These are phyloP conservation scores for Aphanocladium album DNA, from an alignment of 2,329 filamentous ascomycete genomes.

Conservation along the genomic window DNA sequence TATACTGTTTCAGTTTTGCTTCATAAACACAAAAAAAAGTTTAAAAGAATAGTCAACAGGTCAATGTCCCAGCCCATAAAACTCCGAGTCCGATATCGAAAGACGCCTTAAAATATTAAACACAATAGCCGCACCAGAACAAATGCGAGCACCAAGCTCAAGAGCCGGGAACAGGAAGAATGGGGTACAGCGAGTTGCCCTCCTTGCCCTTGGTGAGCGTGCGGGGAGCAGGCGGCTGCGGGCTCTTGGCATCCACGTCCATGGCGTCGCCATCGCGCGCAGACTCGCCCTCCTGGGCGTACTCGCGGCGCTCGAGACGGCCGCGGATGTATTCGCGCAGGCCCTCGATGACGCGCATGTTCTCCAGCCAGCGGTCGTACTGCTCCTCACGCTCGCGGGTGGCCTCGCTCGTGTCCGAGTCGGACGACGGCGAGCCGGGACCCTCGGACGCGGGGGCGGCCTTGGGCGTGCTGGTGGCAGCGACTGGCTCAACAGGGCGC, in stretches of 20 bases:
- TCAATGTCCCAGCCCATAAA: neutral
- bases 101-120: neutral
- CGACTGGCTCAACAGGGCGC: slow-evolving; percentile 28
- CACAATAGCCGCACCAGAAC: slow-evolving; percentile 11
- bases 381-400: slow-evolving; percentile 55
- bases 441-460: slow-evolving; percentile 31
- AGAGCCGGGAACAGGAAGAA: slow-evolving; percentile 34
- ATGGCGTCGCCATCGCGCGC: slow-evolving; percentile 26
- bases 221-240: slow-evolving; percentile 18
- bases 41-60: too few relatives aligned
- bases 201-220: slow-evolving; percentile 23
- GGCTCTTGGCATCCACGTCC: slow-evolving; percentile 33
- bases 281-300: slow-evolving; percentile 30
- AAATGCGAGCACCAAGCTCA: slow-evolving; percentile 14
- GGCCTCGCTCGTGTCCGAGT: slow-evolving; percentile 45
- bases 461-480: slow-evolving; percentile 40
- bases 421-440: slow-evolving; percentile 50
- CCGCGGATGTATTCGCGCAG: slow-evolving; percentile 54
- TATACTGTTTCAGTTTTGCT: neutral
- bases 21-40: neutral
- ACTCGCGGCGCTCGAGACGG: slow-evolving; percentile 54
- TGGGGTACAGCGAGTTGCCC: slow-evolving; percentile 33
- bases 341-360: slow-evolving; percentile 59
- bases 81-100: neutral
- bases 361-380: slow-evolving; percentile 62